Evolutionary conservation across 108 stramenopile species (phyloP).

Genomic region (Schizochytrium sp.): DNA sequence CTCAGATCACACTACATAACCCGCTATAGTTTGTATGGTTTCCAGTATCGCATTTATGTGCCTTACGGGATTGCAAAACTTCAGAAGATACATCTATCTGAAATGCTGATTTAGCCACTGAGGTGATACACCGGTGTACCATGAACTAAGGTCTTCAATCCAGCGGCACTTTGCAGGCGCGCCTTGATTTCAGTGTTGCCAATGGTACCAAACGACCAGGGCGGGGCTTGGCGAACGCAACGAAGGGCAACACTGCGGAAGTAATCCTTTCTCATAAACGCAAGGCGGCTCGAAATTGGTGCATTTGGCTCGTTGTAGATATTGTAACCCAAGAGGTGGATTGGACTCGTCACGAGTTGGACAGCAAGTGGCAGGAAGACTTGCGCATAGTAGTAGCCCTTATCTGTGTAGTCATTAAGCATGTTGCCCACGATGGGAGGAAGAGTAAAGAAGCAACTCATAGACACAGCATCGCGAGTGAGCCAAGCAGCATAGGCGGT

Average conservation of each 20-base stretch:
- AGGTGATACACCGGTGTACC: constrained; percentile 7
- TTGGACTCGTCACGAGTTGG: constrained; percentile 62
- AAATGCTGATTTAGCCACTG: neutral
- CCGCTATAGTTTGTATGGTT: too few relatives aligned
- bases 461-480: constrained; percentile 59
- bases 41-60: too few relatives aligned
- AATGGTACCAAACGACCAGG: constrained; percentile 58
- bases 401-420: constrained; percentile 12
- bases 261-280: constrained; percentile 49
- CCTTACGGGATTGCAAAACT: too few relatives aligned
- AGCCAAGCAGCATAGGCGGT: constrained; percentile 47
- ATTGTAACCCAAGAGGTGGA: constrained; percentile 62
- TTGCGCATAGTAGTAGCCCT: constrained; percentile 53
- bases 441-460: constrained; percentile 61
- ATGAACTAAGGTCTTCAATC: constrained; percentile 36
- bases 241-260: constrained; percentile 36
- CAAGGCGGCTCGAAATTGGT: constrained; percentile 15
- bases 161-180: constrained; percentile 20
- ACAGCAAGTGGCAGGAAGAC: constrained; percentile 36
- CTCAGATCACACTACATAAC: too few relatives aligned
- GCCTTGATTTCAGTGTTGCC: constrained; percentile 50
- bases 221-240: constrained; percentile 41
- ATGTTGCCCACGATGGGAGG: constrained; percentile 60
- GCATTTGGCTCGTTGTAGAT: constrained; percentile 62
- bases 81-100: too few relatives aligned